These are phyloP conservation scores for Pseudogymnoascus sp. DNA, from an alignment of 2,329 filamentous ascomycete species.

Conservation along the genomic window DNA sequence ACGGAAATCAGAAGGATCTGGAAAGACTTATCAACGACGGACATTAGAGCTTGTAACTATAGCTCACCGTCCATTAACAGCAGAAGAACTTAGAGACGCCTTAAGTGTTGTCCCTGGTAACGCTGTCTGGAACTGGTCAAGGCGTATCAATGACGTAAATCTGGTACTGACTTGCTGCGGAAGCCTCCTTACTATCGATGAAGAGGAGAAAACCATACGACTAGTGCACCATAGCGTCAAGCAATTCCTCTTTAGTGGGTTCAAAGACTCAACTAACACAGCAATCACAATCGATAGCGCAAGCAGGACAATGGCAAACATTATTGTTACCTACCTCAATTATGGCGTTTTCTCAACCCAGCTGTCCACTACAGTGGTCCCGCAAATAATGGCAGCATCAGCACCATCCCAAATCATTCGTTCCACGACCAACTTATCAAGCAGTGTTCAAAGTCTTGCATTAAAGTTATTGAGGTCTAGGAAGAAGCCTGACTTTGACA, in stretches of 20 bases:
- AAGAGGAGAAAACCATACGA: conserved; percentile 26
- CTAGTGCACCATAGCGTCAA: conserved; percentile 31
- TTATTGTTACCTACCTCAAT: conserved; percentile 26
- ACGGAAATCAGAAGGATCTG: conserved; percentile 12
- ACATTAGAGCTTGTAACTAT: conserved; percentile 28
- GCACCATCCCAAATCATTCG: conserved; percentile 20
- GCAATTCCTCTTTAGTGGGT: conserved; percentile 25
- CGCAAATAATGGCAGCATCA: conserved; percentile 16
- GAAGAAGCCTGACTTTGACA: conserved; percentile 8
- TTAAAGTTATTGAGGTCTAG: conserved; percentile 12
- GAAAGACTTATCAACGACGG: conserved; percentile 19
- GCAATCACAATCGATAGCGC: conserved; percentile 15
- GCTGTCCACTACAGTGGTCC: conserved; percentile 14
- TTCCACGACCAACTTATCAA: conserved; percentile 13
- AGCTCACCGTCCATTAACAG: conserved; percentile 26
- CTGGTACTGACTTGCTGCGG: conserved; percentile 26
- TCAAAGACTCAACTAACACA: conserved; percentile 12
- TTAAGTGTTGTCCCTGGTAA: conserved; percentile 30
- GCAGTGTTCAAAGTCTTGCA: conserved; percentile 13
- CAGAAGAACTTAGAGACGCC: conserved; percentile 32
- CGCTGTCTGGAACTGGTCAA: conserved; percentile 19
- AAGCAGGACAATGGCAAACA: conserved; percentile 18
- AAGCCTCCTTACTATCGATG: conserved; percentile 29
- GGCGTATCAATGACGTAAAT: conserved; percentile 23
- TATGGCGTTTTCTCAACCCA: conserved; percentile 22